Evolutionary conservation across 495 filamentous ascomycete genomes (phyloP).

Genomic region (Penicillium chermesinum): DNA sequence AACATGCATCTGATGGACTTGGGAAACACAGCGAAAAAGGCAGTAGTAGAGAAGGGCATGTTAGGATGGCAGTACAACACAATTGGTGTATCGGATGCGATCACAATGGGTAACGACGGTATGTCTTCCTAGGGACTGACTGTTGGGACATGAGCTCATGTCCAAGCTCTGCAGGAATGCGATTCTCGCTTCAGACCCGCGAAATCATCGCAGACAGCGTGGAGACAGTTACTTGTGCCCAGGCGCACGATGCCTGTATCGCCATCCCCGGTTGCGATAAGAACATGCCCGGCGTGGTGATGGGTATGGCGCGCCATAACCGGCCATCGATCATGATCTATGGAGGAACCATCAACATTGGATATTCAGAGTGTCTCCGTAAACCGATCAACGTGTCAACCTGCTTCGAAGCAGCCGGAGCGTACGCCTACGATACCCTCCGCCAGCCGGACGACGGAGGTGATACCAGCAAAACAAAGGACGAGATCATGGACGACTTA

Average conservation of each 20-base stretch:
- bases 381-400: constrained; percentile 84
- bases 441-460: constrained; percentile 52
- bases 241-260: constrained; percentile 90
- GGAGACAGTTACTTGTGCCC: constrained; percentile 84
- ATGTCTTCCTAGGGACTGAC: constrained; percentile 7
- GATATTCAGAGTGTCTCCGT: constrained; percentile 70
- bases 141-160: not conserved
- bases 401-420: constrained; percentile 87
- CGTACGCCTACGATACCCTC: constrained; percentile 71
- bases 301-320: constrained; percentile 86
- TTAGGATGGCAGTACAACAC: constrained; percentile 93
- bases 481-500: constrained; percentile 82
- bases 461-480: constrained; percentile 56
- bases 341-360: constrained; percentile 84
- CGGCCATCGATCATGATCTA: constrained; percentile 82
- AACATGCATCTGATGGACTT: constrained; percentile 75
- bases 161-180: constrained; percentile 62
- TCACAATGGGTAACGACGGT: constrained; percentile 97
- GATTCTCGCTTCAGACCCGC: constrained; percentile 90
- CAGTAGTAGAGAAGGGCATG: constrained; percentile 77
- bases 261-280: constrained; percentile 96
- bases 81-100: constrained; percentile 87
- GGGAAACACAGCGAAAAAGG: constrained; percentile 82
- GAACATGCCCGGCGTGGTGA: constrained; percentile 92
- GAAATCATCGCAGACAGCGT: constrained; percentile 96